Base-by-base conservation (phyloP, 2,329 filamentous ascomycete species). In the Fusarium domesticum region DNA sequence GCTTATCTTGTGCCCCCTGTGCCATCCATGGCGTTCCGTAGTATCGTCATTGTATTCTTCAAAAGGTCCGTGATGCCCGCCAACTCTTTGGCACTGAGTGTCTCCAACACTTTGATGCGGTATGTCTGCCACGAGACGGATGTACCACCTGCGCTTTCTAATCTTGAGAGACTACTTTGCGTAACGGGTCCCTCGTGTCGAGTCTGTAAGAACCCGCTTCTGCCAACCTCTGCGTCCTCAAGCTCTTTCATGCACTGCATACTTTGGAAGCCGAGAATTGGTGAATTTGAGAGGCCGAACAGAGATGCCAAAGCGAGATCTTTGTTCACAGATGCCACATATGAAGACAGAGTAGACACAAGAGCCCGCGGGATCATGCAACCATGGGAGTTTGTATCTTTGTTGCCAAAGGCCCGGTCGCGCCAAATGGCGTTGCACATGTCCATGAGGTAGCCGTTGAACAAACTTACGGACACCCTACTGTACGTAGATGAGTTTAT, bases 391-490 rank as follows among this genome's bases (percentile, higher is more conserved):
- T 83, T 83, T n/a, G 76, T 69, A 52, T 92, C 87, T 2, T 72
- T 70, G 11, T 70, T 70, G 45, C 80, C 80, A 47, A 95, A 84
- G 1, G 85, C 89, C 11, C 84, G 80, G 17, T 80, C 79, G 7
- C 88, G 80, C 89, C 89, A 95, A 36, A 93, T 65, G 39, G 87
- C 81, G 62, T 95, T 95, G 71, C 88, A 91, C 23, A 90, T 77
- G 61, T 95, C 89, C 81, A 93, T 91, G 23, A 95, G 76, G 62
- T 86, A 90, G 17, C 85, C 85, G 63, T 95, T 95, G 70, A 93
- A 91, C 18, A 77, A 70, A 51, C 81, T 79, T 32, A 89, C 78
- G 43, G 85, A 79, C 23, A 73, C 68, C 33, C 78, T 73, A 19
- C 81, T 73, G 49, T 84, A 85, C 10, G 69, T 64, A 15, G 64